Evolutionary conservation across 345 rosid genomes (phyloP).

Genomic region (Populus nigra): DNA sequence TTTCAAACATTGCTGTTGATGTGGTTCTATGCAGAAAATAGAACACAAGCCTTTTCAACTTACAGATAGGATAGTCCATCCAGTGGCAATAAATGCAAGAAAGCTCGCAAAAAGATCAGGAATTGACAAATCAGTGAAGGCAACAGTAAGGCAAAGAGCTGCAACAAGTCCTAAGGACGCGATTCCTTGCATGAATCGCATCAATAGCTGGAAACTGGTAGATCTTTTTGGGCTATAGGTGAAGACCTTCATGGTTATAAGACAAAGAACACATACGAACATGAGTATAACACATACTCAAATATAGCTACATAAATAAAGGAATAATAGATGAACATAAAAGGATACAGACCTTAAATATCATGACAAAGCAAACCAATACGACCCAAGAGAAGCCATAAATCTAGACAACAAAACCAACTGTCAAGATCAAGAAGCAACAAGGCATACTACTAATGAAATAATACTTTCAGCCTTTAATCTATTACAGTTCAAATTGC

Average conservation of each 20-base stretch:
- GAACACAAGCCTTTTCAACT: slow-evolving; percentile 23
- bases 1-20: not conserved
- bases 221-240: slow-evolving; percentile 76
- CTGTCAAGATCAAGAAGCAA: slow-evolving; percentile 19
- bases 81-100: slow-evolving; percentile 88
- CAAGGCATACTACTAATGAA: not conserved
- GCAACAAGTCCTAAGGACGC: slow-evolving; percentile 58
- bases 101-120: slow-evolving; percentile 80
- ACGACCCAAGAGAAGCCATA: slow-evolving; percentile 93
- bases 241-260: slow-evolving; percentile 53
- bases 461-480: not conserved
- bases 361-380: slow-evolving; percentile 57
- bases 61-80: slow-evolving; percentile 78
- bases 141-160: slow-evolving; percentile 59
- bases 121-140: slow-evolving; percentile 55
- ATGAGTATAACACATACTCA: not conserved
- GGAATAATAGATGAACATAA: not conserved
- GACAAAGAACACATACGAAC: not conserved
- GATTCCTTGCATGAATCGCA: slow-evolving; percentile 84
- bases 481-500: too few relatives aligned
- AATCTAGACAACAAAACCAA: slow-evolving; percentile 43
- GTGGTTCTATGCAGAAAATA: not conserved
- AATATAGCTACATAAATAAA: not conserved
- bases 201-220: slow-evolving; percentile 51
- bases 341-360: slow-evolving; percentile 63